These are phyloP conservation scores for Chlamydomonas reinhardtii DNA, from an alignment of 163 green algal species.

Conservation along the genomic window DNA sequence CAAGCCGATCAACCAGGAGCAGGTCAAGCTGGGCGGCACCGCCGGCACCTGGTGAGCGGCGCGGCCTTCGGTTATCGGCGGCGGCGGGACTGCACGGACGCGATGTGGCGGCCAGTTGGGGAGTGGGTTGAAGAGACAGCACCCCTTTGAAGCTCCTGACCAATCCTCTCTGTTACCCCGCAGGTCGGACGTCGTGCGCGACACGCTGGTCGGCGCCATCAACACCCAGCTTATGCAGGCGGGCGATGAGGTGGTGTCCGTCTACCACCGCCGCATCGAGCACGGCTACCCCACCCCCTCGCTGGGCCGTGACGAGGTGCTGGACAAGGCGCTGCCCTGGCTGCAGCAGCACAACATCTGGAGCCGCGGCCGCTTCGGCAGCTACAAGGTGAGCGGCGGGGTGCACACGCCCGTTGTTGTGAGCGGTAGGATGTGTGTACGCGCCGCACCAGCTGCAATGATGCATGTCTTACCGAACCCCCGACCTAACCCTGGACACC, in stretches of 20 bases:
- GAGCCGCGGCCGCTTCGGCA: slow-evolving; percentile 90
- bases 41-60: slow-evolving; percentile 63
- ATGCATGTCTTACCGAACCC: too few relatives aligned
- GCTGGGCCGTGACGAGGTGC: slow-evolving; percentile 80
- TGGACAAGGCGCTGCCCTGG: slow-evolving; percentile 88
- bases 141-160: too few relatives aligned
- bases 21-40: slow-evolving; percentile 66
- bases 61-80: background rate
- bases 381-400: slow-evolving; percentile 78
- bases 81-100: too few relatives aligned
- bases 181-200: slow-evolving; percentile 78
- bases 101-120: too few relatives aligned
- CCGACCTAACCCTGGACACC: too few relatives aligned
- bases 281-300: slow-evolving; percentile 88
- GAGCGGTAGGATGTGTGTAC: too few relatives aligned
- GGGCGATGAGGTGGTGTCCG: slow-evolving; percentile 85
- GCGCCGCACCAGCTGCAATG: too few relatives aligned
- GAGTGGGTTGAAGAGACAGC: too few relatives aligned
- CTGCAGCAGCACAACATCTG: slow-evolving; percentile 87
- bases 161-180: too few relatives aligned
- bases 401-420: too few relatives aligned
- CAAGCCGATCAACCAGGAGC: slow-evolving; percentile 82
- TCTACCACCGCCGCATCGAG: slow-evolving; percentile 91
- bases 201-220: slow-evolving; percentile 85
- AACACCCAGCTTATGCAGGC: slow-evolving; percentile 80